Conservation (phyloP, 1,284 basidiomycete species). For the Singerocomus inundabilis region DNA sequence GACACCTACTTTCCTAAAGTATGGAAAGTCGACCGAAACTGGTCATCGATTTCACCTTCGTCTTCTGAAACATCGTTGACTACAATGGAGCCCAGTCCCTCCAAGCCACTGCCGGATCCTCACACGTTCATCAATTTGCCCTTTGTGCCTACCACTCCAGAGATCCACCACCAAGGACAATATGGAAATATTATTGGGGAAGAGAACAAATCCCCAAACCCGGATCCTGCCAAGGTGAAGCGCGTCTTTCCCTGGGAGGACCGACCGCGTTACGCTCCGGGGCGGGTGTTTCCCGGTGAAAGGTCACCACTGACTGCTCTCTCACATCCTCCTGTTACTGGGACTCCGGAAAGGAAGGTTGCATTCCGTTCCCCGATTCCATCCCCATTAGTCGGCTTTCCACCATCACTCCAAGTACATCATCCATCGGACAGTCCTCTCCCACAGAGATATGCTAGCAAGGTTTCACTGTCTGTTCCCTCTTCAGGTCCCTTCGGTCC, state of each 20-base stretch:
- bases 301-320: conserved; percentile 53
- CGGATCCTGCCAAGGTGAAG: conserved; percentile 73
- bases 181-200: conserved; percentile 59
- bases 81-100: conserved; percentile 23
- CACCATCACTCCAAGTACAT: conserved; percentile 57
- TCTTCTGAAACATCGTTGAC: conserved; percentile 31
- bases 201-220: conserved; percentile 42
- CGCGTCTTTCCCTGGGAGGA: conserved; percentile 95
- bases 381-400: conserved; percentile 44
- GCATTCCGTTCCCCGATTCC: conserved; percentile 28
- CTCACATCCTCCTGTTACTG: conserved; percentile 32
- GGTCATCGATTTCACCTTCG: conserved; percentile 19
- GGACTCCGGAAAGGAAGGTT: conserved; percentile 26
- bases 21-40: conserved; percentile 59
- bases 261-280: conserved; percentile 58
- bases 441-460: conserved; percentile 73
- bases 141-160: conserved; percentile 56
- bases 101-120: conserved; percentile 35
- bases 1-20: conserved; percentile 73
- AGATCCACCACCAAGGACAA: conserved; percentile 58
- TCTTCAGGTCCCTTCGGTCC: conserved; percentile 45
- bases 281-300: conserved; percentile 74
- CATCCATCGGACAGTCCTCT: conserved; percentile 85
- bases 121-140: conserved; percentile 61
- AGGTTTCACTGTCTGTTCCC: conserved; percentile 53